Conservation (phyloP, 129 eudicot species). For the Escallonia rubra region DNA sequence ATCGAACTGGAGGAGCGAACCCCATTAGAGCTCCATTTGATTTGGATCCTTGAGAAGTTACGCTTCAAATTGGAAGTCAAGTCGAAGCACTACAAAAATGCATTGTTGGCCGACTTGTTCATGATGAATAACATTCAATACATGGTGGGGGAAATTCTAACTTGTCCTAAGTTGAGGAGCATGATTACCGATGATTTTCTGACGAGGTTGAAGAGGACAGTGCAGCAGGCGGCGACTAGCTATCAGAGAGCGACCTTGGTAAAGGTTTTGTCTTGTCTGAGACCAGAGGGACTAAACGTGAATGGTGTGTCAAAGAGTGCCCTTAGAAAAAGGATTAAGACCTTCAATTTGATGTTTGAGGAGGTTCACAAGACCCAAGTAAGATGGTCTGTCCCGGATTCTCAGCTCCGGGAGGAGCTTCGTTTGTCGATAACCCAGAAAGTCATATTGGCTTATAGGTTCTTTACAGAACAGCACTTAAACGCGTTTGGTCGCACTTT, state of each 20-base stretch:
- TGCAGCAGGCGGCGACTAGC: not conserved
- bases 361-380: slow-evolving; percentile 9
- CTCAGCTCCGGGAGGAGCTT: slow-evolving; percentile 17
- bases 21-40: slow-evolving; percentile 23
- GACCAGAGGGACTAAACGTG: slow-evolving; percentile 17
- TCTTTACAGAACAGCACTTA: not conserved
- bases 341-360: slow-evolving; percentile 22
- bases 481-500: too few species aligned
- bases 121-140: slow-evolving; percentile 31
- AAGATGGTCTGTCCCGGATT: slow-evolving; percentile 20
- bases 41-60: slow-evolving; percentile 28
- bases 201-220: slow-evolving; percentile 2
- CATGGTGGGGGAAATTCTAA: slow-evolving; percentile 19
- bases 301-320: slow-evolving; percentile 12
- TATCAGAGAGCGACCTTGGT: slow-evolving; percentile 7
- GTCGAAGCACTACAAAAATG: slow-evolving; percentile 3
- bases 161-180: slow-evolving; percentile 8
- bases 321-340: slow-evolving; percentile 11
- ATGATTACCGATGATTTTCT: slow-evolving; percentile 15
- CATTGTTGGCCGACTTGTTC: slow-evolving; percentile 14
- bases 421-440: slow-evolving; percentile 1
- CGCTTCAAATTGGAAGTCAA: slow-evolving; percentile 19
- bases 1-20: not conserved
- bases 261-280: slow-evolving; percentile 17
- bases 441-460: slow-evolving; percentile 9